Evolutionary conservation across 345 rosid species (phyloP).

Genomic region (Eucalyptus curtisii): DNA sequence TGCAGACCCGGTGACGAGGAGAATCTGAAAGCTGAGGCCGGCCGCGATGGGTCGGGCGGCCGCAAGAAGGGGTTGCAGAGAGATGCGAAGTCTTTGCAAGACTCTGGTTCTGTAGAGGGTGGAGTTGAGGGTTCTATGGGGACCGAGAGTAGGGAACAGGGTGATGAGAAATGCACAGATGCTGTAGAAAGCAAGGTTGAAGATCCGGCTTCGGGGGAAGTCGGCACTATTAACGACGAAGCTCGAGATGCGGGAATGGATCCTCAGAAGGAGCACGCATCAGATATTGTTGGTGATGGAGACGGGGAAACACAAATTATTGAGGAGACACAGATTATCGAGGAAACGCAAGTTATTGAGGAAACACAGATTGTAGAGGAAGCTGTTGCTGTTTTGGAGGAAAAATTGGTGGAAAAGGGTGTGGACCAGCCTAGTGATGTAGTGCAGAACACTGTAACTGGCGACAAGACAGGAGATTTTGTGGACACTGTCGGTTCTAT

Average conservation of each 20-base stretch:
- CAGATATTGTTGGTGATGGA: not conserved
- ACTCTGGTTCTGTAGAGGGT: not conserved
- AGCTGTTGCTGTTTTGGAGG: not conserved
- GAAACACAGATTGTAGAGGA: not conserved
- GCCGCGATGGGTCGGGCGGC: not conserved
- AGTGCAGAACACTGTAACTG: not conserved
- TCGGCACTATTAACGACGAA: not conserved
- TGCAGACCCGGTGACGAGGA: slow-evolving; percentile 1
- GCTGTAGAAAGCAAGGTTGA: not conserved
- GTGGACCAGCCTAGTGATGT: not conserved
- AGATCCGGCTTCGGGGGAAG: not conserved
- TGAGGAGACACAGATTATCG: not conserved
- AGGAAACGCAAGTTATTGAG: not conserved
- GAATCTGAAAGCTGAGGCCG: slow-evolving; percentile 2
- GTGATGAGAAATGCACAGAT: not conserved
- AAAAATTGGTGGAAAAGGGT: not conserved
- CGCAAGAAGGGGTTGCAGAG: not conserved
- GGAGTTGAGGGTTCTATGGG: not conserved
- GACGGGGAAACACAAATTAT: not conserved
- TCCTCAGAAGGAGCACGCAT: not conserved
- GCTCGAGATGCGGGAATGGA: not conserved
- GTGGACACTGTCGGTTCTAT: not conserved
- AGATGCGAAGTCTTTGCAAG: not conserved
- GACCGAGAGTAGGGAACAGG: not conserved
- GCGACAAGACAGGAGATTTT: not conserved